These are phyloP conservation scores for Areca catechu DNA, from an alignment of 176 grass and related monocot genomes.

Conservation along the genomic window DNA sequence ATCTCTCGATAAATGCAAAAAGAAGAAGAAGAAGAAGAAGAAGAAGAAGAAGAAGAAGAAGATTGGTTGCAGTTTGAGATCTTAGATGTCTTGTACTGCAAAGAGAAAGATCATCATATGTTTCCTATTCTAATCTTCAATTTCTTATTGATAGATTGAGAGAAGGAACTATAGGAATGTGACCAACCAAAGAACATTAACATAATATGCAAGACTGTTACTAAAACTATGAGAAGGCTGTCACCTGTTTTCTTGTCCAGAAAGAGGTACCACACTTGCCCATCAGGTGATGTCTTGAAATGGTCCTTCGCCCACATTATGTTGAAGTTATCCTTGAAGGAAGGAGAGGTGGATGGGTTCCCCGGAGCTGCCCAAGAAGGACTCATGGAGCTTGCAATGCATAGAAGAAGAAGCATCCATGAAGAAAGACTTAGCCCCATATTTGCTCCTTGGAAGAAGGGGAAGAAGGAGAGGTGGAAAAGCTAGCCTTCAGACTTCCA, in stretches of 20 bases:
- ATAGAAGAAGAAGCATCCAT: conserved; percentile 11
- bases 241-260: conserved; percentile 82
- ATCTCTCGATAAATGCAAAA: too few species aligned
- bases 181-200: too few species aligned
- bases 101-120: too few species aligned
- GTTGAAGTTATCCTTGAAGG: conserved; percentile 78
- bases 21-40: too few species aligned
- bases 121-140: too few species aligned
- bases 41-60: too few species aligned
- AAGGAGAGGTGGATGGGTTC: conserved; percentile 12
- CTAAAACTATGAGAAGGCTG: not conserved
- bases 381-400: not conserved
- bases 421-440: conserved; percentile 12
- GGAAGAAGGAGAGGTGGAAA: not conserved
- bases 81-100: too few species aligned
- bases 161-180: too few species aligned
- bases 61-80: too few species aligned
- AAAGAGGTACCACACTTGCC: conserved; percentile 91
- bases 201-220: too few species aligned
- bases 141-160: too few species aligned
- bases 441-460: not conserved
- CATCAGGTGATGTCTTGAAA: conserved; percentile 79
- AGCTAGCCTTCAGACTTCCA: not conserved
- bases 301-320: conserved; percentile 81
- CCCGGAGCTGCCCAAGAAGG: conserved; percentile 9